Conservation (phyloP, 2,329 filamentous ascomycete species). For the Huntiella decipiens region DNA sequence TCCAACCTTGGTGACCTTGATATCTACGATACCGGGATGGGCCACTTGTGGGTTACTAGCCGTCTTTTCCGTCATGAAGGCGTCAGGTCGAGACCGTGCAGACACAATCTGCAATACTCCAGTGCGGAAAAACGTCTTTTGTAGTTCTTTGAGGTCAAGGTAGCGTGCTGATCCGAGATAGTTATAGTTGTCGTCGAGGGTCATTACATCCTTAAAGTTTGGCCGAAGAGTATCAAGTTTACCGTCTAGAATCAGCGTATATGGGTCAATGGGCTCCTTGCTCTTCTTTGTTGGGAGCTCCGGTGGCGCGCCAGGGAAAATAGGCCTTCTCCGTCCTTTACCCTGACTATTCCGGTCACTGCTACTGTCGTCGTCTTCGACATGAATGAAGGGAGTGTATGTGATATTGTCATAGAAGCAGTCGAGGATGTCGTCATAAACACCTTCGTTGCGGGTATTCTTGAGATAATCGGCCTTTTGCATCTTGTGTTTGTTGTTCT, state of each 20-base stretch:
- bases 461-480: constrained; percentile 88
- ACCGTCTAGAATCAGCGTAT: constrained; percentile 79
- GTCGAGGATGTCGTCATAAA: constrained; percentile 82
- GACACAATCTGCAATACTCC: constrained; percentile 91
- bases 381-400: constrained; percentile 95
- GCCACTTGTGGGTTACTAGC: constrained; percentile 70
- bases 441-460: constrained; percentile 77
- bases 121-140: constrained; percentile 78
- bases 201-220: constrained; percentile 78
- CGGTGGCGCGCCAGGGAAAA: constrained; percentile 37
- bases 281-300: constrained; percentile 35
- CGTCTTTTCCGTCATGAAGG: constrained; percentile 79
- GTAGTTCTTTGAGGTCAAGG: constrained; percentile 63
- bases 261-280: constrained; percentile 85
- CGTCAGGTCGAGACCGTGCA: constrained; percentile 77
- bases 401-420: constrained; percentile 98
- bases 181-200: constrained; percentile 77
- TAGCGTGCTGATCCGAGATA: constrained; percentile 61
- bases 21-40: constrained; percentile 84
- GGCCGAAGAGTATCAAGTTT: constrained; percentile 70
- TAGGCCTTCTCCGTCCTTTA: constrained; percentile 53
- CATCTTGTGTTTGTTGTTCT: constrained; percentile 99
- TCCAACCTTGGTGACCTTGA: constrained; percentile 93
- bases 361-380: constrained; percentile 78
- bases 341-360: constrained; percentile 52